Conservation (phyloP, 2,329 filamentous ascomycete species). For the Fusarium anthophilum region DNA sequence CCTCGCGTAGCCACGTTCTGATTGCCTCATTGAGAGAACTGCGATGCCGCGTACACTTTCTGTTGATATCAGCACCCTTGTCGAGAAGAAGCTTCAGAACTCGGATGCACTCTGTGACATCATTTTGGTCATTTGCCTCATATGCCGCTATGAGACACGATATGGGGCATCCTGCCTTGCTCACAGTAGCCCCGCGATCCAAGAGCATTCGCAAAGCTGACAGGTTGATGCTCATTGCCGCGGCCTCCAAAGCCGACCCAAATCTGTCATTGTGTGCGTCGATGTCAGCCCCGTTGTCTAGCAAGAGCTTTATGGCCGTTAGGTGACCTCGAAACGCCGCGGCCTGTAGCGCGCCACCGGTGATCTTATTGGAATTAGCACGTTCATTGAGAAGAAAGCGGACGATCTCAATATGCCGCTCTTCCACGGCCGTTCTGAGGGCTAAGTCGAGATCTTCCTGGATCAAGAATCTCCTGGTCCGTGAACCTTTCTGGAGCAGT, state of each 20-base stretch:
- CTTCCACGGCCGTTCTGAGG: fast-evolving
- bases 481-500: background rate
- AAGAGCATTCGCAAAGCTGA: fast-evolving
- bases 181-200: background rate
- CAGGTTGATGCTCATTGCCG: background rate
- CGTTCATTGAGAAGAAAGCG: background rate
- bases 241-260: fast-evolving
- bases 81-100: fast-evolving
- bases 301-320: fast-evolving
- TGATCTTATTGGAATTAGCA: fast-evolving
- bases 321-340: fast-evolving
- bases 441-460: background rate
- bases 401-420: fast-evolving
- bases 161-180: fast-evolving
- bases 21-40: fast-evolving
- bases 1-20: fast-evolving
- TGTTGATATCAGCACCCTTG: background rate
- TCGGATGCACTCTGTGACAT: fast-evolving
- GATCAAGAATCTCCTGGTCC: fast-evolving
- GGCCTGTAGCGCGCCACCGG: fast-evolving
- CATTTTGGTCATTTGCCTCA: fast-evolving
- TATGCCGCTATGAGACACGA: background rate
- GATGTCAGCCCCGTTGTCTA: background rate
- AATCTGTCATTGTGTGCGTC: fast-evolving
- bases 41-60: fast-evolving